These are phyloP conservation scores for Clitopilus hobsonii DNA, from an alignment of 768 basidiomycete species.

Conservation along the genomic window DNA sequence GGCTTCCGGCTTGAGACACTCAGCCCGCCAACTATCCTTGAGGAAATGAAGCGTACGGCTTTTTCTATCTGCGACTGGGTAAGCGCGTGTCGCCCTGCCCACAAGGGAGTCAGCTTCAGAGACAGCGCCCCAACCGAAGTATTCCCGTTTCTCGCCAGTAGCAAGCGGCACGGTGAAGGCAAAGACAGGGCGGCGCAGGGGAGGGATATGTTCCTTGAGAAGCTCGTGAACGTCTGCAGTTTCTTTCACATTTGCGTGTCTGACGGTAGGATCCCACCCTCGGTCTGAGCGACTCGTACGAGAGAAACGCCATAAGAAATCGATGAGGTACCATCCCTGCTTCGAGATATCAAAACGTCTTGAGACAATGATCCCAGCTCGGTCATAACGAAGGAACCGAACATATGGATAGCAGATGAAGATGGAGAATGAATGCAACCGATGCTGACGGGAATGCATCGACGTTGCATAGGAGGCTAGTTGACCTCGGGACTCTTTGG, in stretches of 20 bases:
- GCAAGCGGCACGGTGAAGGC: slow-evolving; percentile 8
- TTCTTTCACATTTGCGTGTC: slow-evolving; percentile 6
- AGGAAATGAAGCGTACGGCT: not conserved
- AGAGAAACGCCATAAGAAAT: slow-evolving; percentile 25
- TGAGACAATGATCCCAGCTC: slow-evolving; percentile 25
- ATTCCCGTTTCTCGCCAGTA: not conserved
- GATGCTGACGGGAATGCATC: slow-evolving; percentile 19
- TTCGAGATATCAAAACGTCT: slow-evolving; percentile 17
- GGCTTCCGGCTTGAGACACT: not conserved
- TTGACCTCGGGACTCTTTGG: slow-evolving; percentile 15
- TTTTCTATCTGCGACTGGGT: not conserved
- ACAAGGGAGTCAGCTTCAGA: slow-evolving; percentile 1
- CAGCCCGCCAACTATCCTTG: slow-evolving; percentile 6
- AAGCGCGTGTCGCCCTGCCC: slow-evolving; percentile 3
- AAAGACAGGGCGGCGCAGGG: slow-evolving; percentile 6
- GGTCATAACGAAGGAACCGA: slow-evolving; percentile 27
- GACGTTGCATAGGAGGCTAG: slow-evolving; percentile 15
- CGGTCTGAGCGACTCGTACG: slow-evolving; percentile 9
- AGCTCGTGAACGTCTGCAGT: slow-evolving; percentile 2
- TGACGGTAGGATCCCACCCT: slow-evolving; percentile 23
- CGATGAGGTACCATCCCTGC: slow-evolving; percentile 14
- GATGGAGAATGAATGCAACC: slow-evolving; percentile 21
- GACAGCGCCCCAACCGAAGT: slow-evolving; percentile 4
- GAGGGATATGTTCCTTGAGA: slow-evolving; percentile 5
- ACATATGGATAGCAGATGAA: slow-evolving; percentile 17